phyloP scores from a whole-genome alignment of 495 filamentous ascomycete species.

The Penicillium parvum region DNA sequence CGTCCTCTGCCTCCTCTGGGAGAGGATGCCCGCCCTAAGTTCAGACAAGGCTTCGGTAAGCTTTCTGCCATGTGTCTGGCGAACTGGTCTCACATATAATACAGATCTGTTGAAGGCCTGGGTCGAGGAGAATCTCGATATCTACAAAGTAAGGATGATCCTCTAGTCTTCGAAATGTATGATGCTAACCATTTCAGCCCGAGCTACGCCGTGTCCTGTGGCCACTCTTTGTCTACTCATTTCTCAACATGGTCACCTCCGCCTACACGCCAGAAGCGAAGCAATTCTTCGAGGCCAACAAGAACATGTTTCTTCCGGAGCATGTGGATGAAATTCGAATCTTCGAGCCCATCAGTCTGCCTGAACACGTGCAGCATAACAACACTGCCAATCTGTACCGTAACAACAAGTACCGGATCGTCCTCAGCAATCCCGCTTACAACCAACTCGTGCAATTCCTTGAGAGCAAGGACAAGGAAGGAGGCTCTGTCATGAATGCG shows the following conservation, averaged over 20 bases:
- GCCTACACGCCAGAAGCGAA: slow-evolving; percentile 65
- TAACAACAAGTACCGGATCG: slow-evolving; percentile 80
- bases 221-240: slow-evolving; percentile 93
- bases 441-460: slow-evolving; percentile 80
- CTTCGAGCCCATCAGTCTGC: slow-evolving; percentile 63
- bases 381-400: slow-evolving; percentile 69
- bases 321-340: slow-evolving; percentile 72
- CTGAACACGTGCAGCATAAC: slow-evolving; percentile 72
- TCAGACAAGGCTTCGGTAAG: slow-evolving; percentile 65
- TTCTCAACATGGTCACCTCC: slow-evolving; percentile 73
- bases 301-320: slow-evolving; percentile 63
- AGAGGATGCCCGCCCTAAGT: slow-evolving; percentile 71
- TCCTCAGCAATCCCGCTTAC: slow-evolving; percentile 73
- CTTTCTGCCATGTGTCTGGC: too few species aligned
- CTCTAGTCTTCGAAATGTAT: background rate
- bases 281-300: slow-evolving; percentile 63
- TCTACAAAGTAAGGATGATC: slow-evolving; percentile 68
- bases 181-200: slow-evolving; percentile 52
- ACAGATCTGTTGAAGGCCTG: slow-evolving; percentile 67
- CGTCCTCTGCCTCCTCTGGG: slow-evolving; percentile 60
- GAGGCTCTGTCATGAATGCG: slow-evolving; percentile 68
- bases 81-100: slow-evolving; percentile 7
- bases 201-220: slow-evolving; percentile 82
- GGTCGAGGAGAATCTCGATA: slow-evolving; percentile 84
- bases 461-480: slow-evolving; percentile 73